Evolutionary conservation across 2,329 filamentous ascomycete genomes (phyloP).

Genomic region (Penicillium sp.): DNA sequence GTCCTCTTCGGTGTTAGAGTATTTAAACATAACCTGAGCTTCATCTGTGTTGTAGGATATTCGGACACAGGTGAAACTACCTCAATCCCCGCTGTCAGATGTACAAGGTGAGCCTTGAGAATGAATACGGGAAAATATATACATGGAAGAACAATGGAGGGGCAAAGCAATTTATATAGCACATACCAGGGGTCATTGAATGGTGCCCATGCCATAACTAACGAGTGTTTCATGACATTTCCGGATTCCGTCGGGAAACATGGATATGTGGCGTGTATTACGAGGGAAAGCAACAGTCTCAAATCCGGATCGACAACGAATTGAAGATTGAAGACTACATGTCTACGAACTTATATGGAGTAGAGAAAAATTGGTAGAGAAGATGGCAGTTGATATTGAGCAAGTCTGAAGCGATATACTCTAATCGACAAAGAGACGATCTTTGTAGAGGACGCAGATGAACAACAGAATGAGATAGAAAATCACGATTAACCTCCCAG

Average conservation of each 20-base stretch:
- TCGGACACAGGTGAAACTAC: background rate
- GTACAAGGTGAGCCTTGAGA: background rate
- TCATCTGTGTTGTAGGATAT: background rate
- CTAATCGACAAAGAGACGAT: constrained; percentile 9
- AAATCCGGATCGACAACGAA: background rate
- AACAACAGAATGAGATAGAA: constrained; percentile 2
- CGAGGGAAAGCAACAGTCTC: background rate
- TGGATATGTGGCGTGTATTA: background rate
- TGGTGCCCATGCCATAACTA: no score
- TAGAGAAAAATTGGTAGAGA: background rate
- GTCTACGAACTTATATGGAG: background rate
- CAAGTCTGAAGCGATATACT: constrained; percentile 11
- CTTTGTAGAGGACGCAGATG: background rate
- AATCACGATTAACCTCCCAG: constrained; percentile 34
- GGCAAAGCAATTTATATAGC: background rate
- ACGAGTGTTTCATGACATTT: no score
- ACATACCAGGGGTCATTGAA: background rate
- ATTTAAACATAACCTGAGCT: background rate
- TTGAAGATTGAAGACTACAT: background rate
- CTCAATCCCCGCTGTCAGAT: constrained; percentile 2
- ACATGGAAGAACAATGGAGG: no score
- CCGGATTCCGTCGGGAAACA: background rate
- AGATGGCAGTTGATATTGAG: constrained; percentile 13
- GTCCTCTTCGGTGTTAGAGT: background rate
- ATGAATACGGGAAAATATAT: no score